Evolutionary conservation across 257 asterid species (phyloP), one percentile per base, ranked within the genome.

Genomic region (Catharanthus roseus): DNA sequence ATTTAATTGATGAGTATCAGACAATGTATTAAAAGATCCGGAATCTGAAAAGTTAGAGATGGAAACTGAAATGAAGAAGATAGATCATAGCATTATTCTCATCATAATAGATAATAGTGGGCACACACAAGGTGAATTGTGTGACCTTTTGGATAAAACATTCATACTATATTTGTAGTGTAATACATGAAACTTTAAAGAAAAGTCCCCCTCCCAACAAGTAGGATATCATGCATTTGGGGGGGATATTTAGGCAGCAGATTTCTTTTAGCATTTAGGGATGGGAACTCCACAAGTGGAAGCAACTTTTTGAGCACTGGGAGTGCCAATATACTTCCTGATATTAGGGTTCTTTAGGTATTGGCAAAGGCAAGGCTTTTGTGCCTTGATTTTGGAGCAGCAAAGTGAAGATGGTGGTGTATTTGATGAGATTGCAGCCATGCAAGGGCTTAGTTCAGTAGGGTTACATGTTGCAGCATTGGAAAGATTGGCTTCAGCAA

Each of bases 321-420:
- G 69, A 7, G 80, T 62, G 73, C 24, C 28, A 23, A 82, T 44
- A 44, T 69, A 55, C 53, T 42, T 64, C 67, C n/a, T 69, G 50
- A 79, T 69, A 2, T 0, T 56, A 10, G 82, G 86, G 70, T 79
- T 49, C 74, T 79, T 76, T 18, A 74, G 50, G 53, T 76, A 79
- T 45, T 53, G 61, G 74, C 86, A 82, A 65, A 76, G 72, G 65
- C 84, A 82, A 34, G 83, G 77, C 64, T 64, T 64, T 61, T 82
- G 84, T 33, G 55, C 39, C 13, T 42, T 76, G 68, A 82, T 58
- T 53, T 56, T 79, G 34, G 45, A 7, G 77, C 86, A 82, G 80
- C 86, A 82, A 24, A 55, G 74, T 0, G 6, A 0, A 15, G 74
- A 19, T 13, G 84, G 86, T 42, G 55, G 31, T 16, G 71, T 3